A percentile compares a stretch with the other conserved stretches of the same genome.
Conservation (phyloP, 2,329 filamentous ascomycete species). For the Apiospora kogelbergensis region DNA sequence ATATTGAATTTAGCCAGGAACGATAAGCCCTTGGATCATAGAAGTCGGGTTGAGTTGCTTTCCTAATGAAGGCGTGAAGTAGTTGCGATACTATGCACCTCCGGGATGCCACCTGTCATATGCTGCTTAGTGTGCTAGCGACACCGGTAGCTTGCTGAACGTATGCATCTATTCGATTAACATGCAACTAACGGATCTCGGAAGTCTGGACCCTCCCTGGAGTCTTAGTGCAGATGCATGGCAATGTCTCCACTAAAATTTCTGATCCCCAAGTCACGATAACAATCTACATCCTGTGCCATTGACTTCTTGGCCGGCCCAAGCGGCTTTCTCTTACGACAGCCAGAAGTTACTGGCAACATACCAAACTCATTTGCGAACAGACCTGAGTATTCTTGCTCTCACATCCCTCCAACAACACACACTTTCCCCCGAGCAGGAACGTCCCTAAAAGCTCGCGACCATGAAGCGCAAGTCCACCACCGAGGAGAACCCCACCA, state of each 20-base stretch:
- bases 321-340: neutral
- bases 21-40: neutral
- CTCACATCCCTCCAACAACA: neutral
- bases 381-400: neutral
- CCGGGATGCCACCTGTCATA: slow-evolving; percentile 1
- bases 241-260: slow-evolving; percentile 3
- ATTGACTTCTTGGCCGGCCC: neutral
- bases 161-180: neutral
- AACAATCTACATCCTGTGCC: neutral
- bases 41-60: neutral
- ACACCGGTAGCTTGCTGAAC: neutral
- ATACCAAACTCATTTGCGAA: neutral
- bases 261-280: slow-evolving; percentile 7
- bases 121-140: neutral
- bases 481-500: slow-evolving; percentile 22
- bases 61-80: neutral
- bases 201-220: neutral
- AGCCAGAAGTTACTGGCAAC: neutral
- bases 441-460: slow-evolving; percentile 13
- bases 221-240: neutral
- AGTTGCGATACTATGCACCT: neutral
- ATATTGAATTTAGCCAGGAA: neutral
- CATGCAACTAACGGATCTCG: neutral
- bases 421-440: neutral
- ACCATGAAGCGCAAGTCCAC: slow-evolving; percentile 29